A percentile compares a stretch with the other conserved stretches of the same genome.
These are phyloP conservation scores for Vaccinium corymbosum DNA, from an alignment of 148 eudicot species.

Conservation along the genomic window DNA sequence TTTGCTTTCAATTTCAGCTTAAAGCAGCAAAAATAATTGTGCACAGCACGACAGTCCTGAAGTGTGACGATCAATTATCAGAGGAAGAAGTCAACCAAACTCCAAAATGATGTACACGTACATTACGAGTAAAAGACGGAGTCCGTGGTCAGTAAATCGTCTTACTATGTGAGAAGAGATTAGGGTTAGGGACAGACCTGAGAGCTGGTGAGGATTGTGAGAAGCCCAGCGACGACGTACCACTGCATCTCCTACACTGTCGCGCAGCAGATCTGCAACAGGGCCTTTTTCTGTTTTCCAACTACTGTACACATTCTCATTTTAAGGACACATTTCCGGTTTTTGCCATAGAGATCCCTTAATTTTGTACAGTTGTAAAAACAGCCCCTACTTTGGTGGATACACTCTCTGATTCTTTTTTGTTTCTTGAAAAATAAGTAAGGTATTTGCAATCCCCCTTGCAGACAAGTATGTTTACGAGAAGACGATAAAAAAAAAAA, in stretches of 20 bases:
- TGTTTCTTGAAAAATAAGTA: background rate
- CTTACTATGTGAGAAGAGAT: background rate
- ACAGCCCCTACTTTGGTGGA: background rate
- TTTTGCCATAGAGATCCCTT: background rate
- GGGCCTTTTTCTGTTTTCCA: background rate
- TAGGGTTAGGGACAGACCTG: slow-evolving; percentile 37
- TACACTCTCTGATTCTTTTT: background rate
- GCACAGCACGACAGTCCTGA: background rate
- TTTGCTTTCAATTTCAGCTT: background rate
- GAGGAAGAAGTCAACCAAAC: background rate
- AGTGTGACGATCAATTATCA: background rate
- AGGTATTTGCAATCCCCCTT: background rate
- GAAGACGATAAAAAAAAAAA: too few species aligned
- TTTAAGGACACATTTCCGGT: background rate
- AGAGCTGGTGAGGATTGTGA: slow-evolving; percentile 63
- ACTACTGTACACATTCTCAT: background rate
- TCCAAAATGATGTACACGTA: background rate
- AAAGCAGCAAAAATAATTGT: background rate
- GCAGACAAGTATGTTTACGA: too few species aligned
- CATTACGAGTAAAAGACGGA: background rate
- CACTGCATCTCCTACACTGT: slow-evolving; percentile 46
- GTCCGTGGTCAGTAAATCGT: background rate
- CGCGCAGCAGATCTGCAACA: slow-evolving; percentile 7
- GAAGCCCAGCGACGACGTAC: slow-evolving; percentile 67
- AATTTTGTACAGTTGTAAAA: background rate